Evolutionary conservation across 257 asterid species (phyloP).

Genomic region (Solanum pinnatisectum): DNA sequence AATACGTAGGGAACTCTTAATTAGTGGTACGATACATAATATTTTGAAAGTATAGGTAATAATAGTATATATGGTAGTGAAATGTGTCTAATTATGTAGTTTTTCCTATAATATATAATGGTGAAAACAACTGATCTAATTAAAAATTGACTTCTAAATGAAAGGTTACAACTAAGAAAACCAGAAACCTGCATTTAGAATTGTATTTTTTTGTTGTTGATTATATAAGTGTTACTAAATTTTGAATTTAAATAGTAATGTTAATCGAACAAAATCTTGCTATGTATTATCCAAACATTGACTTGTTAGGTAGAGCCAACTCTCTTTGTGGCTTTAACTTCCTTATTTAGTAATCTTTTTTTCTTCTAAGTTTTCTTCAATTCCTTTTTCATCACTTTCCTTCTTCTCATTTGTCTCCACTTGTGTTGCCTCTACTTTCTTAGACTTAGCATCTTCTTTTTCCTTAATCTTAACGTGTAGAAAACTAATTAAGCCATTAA

Average conservation of each 20-base stretch:
- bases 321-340: neutral
- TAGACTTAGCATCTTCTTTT: constrained; percentile 9
- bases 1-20: too few species aligned
- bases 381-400: neutral
- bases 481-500: constrained; percentile 37
- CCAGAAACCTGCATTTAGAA: neutral
- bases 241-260: neutral
- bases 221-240: neutral
- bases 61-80: too few species aligned
- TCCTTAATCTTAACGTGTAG: constrained; percentile 21
- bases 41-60: too few species aligned
- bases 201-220: neutral
- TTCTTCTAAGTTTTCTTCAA: neutral
- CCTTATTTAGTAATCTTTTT: neutral
- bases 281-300: neutral
- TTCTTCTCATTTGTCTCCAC: neutral
- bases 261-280: neutral
- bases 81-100: neutral
- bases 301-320: neutral
- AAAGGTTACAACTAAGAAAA: neutral
- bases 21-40: too few species aligned
- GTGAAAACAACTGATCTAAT: neutral
- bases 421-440: constrained; percentile 1
- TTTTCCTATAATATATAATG: neutral
- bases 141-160: neutral